phyloP scores from a whole-genome alignment of 306 rosid genomes.

The Lathyrus sativus region DNA sequence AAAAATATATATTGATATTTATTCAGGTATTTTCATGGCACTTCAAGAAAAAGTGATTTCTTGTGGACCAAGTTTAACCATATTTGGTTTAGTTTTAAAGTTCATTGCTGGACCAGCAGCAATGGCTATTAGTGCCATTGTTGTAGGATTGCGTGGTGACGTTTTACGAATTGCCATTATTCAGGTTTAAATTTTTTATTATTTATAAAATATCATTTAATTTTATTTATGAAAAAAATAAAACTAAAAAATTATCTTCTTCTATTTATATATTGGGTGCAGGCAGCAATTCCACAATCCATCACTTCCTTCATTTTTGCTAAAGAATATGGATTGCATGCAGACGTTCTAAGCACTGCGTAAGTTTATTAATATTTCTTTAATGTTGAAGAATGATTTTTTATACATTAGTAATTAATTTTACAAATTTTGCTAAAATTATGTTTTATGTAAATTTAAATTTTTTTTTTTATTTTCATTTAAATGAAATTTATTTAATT shows the following conservation, averaged over 20 bases:
- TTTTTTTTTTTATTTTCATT: too few relatives aligned
- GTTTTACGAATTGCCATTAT: slow-evolving; percentile 79
- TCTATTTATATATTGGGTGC: slow-evolving; percentile 9
- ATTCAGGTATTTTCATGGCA: slow-evolving; percentile 93
- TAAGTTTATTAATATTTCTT: slow-evolving; percentile 44
- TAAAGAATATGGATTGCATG: slow-evolving; percentile 82
- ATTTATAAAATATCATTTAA: too few relatives aligned
- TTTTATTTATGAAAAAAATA: neutral
- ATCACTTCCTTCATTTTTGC: slow-evolving; percentile 91
- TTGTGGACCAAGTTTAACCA: slow-evolving; percentile 62
- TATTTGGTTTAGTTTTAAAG: slow-evolving; percentile 73
- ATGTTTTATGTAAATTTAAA: too few relatives aligned
- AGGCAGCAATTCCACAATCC: slow-evolving; percentile 96
- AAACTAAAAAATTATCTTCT: neutral
- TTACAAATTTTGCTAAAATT: too few relatives aligned
- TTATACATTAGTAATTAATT: too few relatives aligned
- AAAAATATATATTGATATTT: neutral
- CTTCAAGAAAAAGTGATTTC: slow-evolving; percentile 75
- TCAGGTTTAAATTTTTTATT: slow-evolving; percentile 44
- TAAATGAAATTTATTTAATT: too few relatives aligned
- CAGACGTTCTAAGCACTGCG: slow-evolving; percentile 95
- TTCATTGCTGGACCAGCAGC: slow-evolving; percentile 95
- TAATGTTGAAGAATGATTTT: neutral
- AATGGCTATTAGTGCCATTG: slow-evolving; percentile 76
- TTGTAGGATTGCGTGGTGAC: slow-evolving; percentile 82